Evolutionary conservation across 148 eudicot species (phyloP).

Genomic region (Rhododendron molle): DNA sequence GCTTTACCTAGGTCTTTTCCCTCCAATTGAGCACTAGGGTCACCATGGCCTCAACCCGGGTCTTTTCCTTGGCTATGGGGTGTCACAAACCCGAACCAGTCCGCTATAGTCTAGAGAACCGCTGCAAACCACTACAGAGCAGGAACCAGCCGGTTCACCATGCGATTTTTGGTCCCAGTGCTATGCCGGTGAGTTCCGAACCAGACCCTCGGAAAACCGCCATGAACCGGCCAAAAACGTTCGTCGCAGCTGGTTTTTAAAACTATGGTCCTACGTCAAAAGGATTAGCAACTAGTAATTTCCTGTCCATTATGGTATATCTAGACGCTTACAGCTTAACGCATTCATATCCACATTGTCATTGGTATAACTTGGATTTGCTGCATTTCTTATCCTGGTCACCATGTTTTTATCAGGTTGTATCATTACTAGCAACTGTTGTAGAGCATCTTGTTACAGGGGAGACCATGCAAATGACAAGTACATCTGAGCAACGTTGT

Average conservation of each 20-base stretch:
- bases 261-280: background rate
- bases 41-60: no score
- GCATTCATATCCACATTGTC: background rate
- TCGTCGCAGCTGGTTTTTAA: background rate
- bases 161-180: background rate
- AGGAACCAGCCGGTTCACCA: background rate
- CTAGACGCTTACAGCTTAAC: background rate
- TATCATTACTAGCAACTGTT: constrained; percentile 73
- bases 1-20: no score
- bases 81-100: background rate
- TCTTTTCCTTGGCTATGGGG: no score
- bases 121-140: background rate
- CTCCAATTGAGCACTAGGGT: no score
- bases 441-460: constrained; percentile 97
- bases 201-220: background rate
- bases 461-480: constrained; percentile 96
- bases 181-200: background rate
- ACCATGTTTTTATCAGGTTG: constrained; percentile 49
- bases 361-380: background rate
- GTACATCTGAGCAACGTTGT: constrained; percentile 76
- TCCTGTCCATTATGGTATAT: background rate
- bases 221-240: background rate
- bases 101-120: background rate
- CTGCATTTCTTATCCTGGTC: background rate
- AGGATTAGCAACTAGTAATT: background rate